phyloP scores from a whole-genome alignment of 2,329 filamentous ascomycete genomes.

The Diaporthe amygdali region DNA sequence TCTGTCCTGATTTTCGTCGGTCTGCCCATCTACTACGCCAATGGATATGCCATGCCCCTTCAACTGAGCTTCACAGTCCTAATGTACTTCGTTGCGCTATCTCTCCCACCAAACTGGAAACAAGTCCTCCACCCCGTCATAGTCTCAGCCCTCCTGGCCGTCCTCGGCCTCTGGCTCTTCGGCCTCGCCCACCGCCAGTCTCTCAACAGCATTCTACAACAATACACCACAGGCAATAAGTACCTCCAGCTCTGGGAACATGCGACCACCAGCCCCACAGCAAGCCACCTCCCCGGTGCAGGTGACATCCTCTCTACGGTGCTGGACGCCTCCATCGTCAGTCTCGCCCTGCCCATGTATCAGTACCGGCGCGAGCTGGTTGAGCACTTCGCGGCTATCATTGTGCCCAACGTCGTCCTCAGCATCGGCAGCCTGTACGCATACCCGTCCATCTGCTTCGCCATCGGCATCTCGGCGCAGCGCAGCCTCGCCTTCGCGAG shows the following conservation, averaged over 20 bases:
- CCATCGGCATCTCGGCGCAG: constrained; percentile 57
- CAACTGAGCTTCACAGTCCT: constrained; percentile 55
- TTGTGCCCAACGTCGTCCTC: constrained; percentile 57
- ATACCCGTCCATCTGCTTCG: constrained; percentile 60
- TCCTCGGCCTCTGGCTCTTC: constrained; percentile 59
- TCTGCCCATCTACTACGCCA: constrained; percentile 58
- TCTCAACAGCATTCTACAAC: constrained; percentile 46
- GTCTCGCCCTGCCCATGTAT: constrained; percentile 66
- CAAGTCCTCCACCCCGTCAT: constrained; percentile 64
- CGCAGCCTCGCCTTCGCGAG: constrained; percentile 61
- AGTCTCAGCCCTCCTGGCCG: constrained; percentile 57
- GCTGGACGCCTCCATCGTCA: constrained; percentile 63
- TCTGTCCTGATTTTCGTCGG: constrained; percentile 55
- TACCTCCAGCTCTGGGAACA: constrained; percentile 58
- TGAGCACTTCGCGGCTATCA: constrained; percentile 58
- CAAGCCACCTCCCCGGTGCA: constrained; percentile 50
- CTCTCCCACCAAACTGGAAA: constrained; percentile 53
- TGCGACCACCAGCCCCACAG: constrained; percentile 23
- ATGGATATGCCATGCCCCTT: constrained; percentile 56
- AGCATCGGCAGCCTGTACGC: constrained; percentile 59
- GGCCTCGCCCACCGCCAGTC: constrained; percentile 46
- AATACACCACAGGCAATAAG: constrained; percentile 57
- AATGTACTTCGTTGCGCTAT: constrained; percentile 54
- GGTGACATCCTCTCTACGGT: constrained; percentile 60
- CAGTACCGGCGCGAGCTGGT: constrained; percentile 62